Evolutionary conservation across 2,329 filamentous ascomycete genomes (phyloP), one percentile per base, ranked within the genome.

Genomic region (Phialophora tarda): DNA sequence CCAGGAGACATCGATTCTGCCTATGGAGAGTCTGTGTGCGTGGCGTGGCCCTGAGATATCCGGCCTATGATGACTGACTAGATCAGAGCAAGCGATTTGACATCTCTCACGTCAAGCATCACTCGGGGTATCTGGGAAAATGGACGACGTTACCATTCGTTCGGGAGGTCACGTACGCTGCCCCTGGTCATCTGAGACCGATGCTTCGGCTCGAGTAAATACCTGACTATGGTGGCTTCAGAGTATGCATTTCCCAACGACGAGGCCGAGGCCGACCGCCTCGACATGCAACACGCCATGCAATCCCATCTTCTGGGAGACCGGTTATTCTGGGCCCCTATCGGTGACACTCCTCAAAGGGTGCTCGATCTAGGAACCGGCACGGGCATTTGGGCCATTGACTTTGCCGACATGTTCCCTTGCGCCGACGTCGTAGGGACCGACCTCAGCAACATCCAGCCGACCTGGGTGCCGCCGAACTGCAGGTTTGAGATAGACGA

Each of bases 401-500:
- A 68, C 38, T 71, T 77, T 60, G 76, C 73, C 14, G 78, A 80
- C 69, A 72, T 74, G 59, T 79, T 75, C 62, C 73, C 70, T 12
- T 58, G 61, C 17, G 63, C 67, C 11, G 59, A 70, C 44, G 65
- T 73, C 12, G 64, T 62, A 11, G 73, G 72, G 12, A 73, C 71
- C n/a, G 74, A 74, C 60, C 57, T 75, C 11, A 72, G 67, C 28
- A 66, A 72, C 8, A 75, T 73, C 44, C 73, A 75, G 34, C 73
- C 71, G 2, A 50, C 57, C 23, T 72, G 84, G 62, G 74, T 87
- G 10, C 85, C 85, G 4, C 82, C 84, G 3, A 87, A 87, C 66
- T 80, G 85, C 24, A 78, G 79, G 24, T 87, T 86, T 69, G 77
- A 85, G 72, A 79, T 88, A 10, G 86, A 88, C 65, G 86, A 88